Base-by-base conservation (phyloP, 2,329 filamentous ascomycete species). In the Sclerotinia subarctica region DNA sequence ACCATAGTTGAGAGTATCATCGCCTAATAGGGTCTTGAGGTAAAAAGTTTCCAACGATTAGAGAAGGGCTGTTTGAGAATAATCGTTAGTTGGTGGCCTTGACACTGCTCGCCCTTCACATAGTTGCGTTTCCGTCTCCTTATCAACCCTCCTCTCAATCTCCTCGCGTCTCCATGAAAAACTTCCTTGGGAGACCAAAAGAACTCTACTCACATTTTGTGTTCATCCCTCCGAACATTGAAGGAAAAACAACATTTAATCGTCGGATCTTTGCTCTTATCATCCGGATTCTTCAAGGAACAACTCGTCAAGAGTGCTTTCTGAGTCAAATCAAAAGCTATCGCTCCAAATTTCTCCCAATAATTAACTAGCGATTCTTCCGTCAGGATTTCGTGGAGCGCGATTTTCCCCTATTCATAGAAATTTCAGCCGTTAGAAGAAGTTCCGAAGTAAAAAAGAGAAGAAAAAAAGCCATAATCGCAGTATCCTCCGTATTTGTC, bases 281-380 rank as follows among this genome's bases (percentile, higher is more conserved):
- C 84, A 71, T 88, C 86, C 4, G 92, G 94, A 73, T 89, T 94
- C 79, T 97, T 97, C 70, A 99, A 81, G 15, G 92, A 90, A 78
- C 95, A 99, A 72, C 92, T 94, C 29, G 95, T 99, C 73, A 99
- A 83, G 75, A 99, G 92, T 29, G 94, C 96, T 78, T 99, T 97
- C 77, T 98, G 95, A 13, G 88, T 89, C 68, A 90, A 88, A 77
- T 99, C 95, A 79, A 99, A 99, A 13, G 95, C 96, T 74, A 99
- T 98, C 6, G 93, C 94, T 63, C 94, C 94, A 76, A 99, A 99
- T 76, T 99, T 97, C 80, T 99, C 95, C 95, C 95, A 99, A 76
- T 99, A 99, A 74, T 92, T 92, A 66, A 98, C 95, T 70, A 97
- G 87, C 52, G 94, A 96, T 70, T 96, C 93, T 81, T 99, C 95